Evolutionary conservation across 2,329 filamentous ascomycete genomes (phyloP).

Genomic region (Aspergillus carbonarius): DNA sequence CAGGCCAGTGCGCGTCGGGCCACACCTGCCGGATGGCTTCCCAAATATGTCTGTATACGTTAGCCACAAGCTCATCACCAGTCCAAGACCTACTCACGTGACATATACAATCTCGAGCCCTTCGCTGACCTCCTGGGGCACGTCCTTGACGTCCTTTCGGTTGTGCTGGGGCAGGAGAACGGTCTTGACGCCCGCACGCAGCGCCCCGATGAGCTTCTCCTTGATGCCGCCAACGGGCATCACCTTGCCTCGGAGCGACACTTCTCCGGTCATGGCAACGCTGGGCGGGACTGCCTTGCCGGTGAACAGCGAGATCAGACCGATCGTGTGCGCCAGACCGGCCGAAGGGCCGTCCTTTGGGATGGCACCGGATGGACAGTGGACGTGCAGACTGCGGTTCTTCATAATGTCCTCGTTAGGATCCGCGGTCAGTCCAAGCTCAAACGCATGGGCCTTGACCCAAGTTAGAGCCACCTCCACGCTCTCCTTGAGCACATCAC

Average conservation of each 20-base stretch:
- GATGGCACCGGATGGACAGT: constrained; percentile 91
- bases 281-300: constrained; percentile 83
- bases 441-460: constrained; percentile 95
- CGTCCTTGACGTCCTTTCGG: constrained; percentile 85
- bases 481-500: constrained; percentile 93
- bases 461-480: constrained; percentile 95
- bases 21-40: constrained; percentile 88
- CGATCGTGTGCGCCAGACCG: constrained; percentile 90
- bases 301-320: constrained; percentile 84
- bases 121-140: constrained; percentile 84
- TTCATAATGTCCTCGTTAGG: constrained; percentile 93
- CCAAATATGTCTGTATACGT: constrained; percentile 73
- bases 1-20: constrained; percentile 85
- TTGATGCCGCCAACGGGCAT: constrained; percentile 97
- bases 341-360: constrained; percentile 86
- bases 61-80: not conserved
- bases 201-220: constrained; percentile 94
- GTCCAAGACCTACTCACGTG: constrained; percentile 56
- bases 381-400: constrained; percentile 87
- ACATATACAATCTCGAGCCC: constrained; percentile 88
- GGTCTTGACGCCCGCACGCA: constrained; percentile 90
- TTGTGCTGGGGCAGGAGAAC: constrained; percentile 87
- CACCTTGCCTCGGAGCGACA: constrained; percentile 81
- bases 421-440: constrained; percentile 78
- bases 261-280: constrained; percentile 87